Conservation (phyloP, 2,329 filamentous ascomycete genomes). For the Pseudocercospora pini-densiflorae region DNA sequence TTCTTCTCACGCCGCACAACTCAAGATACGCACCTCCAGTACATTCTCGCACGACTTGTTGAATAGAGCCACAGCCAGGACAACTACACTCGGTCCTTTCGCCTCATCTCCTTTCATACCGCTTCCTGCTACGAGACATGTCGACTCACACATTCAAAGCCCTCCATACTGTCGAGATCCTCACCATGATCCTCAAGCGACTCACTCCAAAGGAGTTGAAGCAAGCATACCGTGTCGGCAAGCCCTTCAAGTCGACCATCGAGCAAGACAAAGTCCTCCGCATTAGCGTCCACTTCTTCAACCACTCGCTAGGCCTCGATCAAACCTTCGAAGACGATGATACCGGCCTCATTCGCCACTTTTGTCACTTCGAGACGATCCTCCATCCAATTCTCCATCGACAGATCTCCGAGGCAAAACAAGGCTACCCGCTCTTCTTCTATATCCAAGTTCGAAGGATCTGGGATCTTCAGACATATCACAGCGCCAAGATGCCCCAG, state of each 20-base stretch:
- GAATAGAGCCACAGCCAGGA: neutral
- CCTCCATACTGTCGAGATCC: neutral
- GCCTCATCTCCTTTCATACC: neutral
- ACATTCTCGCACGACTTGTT: no score
- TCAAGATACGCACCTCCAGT: neutral
- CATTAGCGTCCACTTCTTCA: neutral
- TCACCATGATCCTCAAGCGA: neutral
- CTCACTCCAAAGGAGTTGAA: neutral
- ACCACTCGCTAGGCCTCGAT: neutral
- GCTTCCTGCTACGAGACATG: neutral
- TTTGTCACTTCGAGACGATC: neutral
- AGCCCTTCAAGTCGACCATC: neutral
- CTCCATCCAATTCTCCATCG: neutral
- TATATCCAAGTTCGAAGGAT: neutral
- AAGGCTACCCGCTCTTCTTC: neutral
- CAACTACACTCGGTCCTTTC: neutral
- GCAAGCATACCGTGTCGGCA: neutral
- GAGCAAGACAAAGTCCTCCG: neutral
- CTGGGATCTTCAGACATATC: neutral
- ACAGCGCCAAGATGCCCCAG: neutral
- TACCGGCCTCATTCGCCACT: neutral
- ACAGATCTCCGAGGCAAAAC: neutral
- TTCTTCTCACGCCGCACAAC: neutral
- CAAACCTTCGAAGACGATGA: neutral
- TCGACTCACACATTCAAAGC: neutral